phyloP scores from a whole-genome alignment of 768 basidiomycete species.

The Tephrocybe sp. region DNA sequence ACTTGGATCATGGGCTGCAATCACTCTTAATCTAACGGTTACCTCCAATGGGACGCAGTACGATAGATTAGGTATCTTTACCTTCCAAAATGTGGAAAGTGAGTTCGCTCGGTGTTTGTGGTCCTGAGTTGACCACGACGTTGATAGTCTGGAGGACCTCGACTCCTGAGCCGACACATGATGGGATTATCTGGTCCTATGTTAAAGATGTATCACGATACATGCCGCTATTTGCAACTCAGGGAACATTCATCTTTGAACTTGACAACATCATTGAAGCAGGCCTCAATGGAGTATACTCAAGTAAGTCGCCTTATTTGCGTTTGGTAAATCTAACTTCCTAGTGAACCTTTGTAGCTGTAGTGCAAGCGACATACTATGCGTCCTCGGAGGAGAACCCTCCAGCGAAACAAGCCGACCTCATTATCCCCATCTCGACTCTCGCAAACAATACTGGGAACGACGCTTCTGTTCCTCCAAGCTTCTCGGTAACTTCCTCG shows the following conservation, averaged over 20 bases:
- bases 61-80: slow-evolving; percentile 69
- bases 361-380: slow-evolving; percentile 70
- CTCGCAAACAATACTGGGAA: slow-evolving; percentile 61
- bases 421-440: slow-evolving; percentile 71
- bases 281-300: slow-evolving; percentile 64
- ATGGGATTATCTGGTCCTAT: slow-evolving; percentile 79
- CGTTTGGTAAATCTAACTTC: not conserved
- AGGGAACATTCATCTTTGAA: slow-evolving; percentile 70
- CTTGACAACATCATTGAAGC: slow-evolving; percentile 65
- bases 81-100: slow-evolving; percentile 79
- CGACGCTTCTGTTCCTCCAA: slow-evolving; percentile 73
- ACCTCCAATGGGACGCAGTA: slow-evolving; percentile 78
- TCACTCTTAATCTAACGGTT: slow-evolving; percentile 75
- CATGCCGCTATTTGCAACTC: slow-evolving; percentile 63
- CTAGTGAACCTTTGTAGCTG: slow-evolving; percentile 36
- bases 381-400: slow-evolving; percentile 55
- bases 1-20: slow-evolving; percentile 69
- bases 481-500: slow-evolving; percentile 50
- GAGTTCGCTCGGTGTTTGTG: slow-evolving; percentile 17
- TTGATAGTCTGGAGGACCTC: slow-evolving; percentile 73
- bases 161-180: slow-evolving; percentile 68
- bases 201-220: slow-evolving; percentile 76
- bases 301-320: slow-evolving; percentile 41
- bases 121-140: not conserved
- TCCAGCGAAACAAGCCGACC: slow-evolving; percentile 55